Evolutionary conservation across 2,329 filamentous ascomycete genomes (phyloP), one percentile per base, ranked within the genome.

Genomic region (Basipetospora sp.): DNA sequence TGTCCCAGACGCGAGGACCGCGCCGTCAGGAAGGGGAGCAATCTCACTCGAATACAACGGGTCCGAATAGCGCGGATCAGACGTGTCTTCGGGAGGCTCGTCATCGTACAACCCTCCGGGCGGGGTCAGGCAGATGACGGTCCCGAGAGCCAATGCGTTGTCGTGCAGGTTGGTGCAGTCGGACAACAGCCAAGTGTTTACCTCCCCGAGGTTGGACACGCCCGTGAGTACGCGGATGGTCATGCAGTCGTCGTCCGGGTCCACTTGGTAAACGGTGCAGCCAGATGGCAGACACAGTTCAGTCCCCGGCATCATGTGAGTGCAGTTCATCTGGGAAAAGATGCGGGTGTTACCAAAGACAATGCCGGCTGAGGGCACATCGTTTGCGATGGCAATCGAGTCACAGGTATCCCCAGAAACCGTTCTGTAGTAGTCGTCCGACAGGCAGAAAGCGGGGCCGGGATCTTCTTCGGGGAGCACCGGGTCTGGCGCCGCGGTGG

Each of bases 161-260:
- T 31, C 29, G 14, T 31, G 29, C 14, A 31, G 29, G 29, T 31
- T 31, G 29, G 13, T 31, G 9, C 29, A 31, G 29, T 31, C 29
- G 16, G 4, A 5, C 29, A 15, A 31, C 10, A 31, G 16, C 29
- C 29, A 31, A 16, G 5, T 8, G 29, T 31, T 31, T 15, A 16
- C 16, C 8, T 31, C 2, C 16, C 4, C 29, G 29, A 31, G 29
- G 29, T 17, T 6, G 4, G 14, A 31, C 3, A 10, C 29, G 16
- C 14, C 29, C 29, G 29, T 31, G 29, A 14, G 29, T 8, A 31
- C 9, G 14, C 10, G 3, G 29, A 31, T 31, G 29, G 14, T 10
- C 16, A 5, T 13, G 29, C 29, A 31, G 29, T 17, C 29, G 16
- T 31, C 29, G 9, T 31, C 29, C 16, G 29, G 29, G 29, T 17